Conservation (phyloP, 495 filamentous ascomycete species). For the Tuber melanosporum region DNA sequence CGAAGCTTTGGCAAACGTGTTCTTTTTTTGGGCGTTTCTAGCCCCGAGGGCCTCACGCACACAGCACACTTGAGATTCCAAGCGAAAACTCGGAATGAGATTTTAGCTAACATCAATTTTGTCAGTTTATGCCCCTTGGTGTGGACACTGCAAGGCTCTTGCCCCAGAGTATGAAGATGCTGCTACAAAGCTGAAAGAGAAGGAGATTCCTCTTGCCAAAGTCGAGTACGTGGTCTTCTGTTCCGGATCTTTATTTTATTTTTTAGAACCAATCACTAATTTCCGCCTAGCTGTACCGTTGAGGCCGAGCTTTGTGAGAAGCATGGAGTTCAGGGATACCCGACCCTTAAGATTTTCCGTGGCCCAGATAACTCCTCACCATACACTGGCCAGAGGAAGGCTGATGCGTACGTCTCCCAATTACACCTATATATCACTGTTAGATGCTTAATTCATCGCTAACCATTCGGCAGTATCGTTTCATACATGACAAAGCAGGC, state of each 20-base stretch:
- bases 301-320: conserved; percentile 84
- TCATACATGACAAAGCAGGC: conserved; percentile 99
- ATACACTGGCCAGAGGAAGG: conserved; percentile 84
- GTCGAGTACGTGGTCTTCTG: conserved; percentile 54
- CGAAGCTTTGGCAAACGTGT: background rate
- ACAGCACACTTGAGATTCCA: background rate
- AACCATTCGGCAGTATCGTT: conserved; percentile 58
- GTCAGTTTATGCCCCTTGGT: conserved; percentile 66
- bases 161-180: conserved; percentile 84
- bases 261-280: conserved; percentile 4
- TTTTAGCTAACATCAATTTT: conserved; percentile 25
- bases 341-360: conserved; percentile 98
- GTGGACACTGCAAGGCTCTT: conserved; percentile 78
- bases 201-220: conserved; percentile 86
- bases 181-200: conserved; percentile 87
- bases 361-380: conserved; percentile 74
- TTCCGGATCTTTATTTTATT: background rate
- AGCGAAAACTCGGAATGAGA: conserved; percentile 7
- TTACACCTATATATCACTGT: conserved; percentile 4
- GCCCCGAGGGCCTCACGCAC: background rate
- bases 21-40: background rate
- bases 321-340: conserved; percentile 92
- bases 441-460: background rate
- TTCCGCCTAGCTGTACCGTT: conserved; percentile 61
- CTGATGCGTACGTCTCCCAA: conserved; percentile 63